These are phyloP conservation scores for Dendrocalamus sinicus DNA, from an alignment of 176 grass and related monocot species.

Conservation along the genomic window DNA sequence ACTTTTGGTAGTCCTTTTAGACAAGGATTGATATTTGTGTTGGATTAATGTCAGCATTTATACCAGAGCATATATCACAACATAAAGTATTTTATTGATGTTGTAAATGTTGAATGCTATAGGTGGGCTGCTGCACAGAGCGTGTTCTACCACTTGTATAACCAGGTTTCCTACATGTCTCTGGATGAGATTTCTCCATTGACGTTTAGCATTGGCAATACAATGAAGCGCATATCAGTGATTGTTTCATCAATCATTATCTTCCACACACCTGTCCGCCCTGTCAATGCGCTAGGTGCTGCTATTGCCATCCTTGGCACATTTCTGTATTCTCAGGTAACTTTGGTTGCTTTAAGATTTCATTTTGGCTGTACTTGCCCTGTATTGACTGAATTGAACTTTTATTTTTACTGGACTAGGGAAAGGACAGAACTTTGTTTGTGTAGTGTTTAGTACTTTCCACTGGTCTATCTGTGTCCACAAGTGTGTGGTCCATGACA, in stretches of 20 bases:
- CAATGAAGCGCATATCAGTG: slow-evolving; percentile 96
- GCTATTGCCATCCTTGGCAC: slow-evolving; percentile 95
- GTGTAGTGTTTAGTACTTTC: slow-evolving; percentile 19
- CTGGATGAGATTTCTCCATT: slow-evolving; percentile 88
- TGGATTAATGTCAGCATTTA: not conserved
- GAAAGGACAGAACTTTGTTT: not conserved
- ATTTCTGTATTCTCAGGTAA: slow-evolving; percentile 94
- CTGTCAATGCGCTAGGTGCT: slow-evolving; percentile 87
- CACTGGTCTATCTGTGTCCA: not conserved
- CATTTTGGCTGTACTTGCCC: not conserved
- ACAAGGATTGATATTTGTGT: not conserved
- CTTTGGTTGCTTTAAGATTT: slow-evolving; percentile 39
- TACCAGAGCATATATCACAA: not conserved
- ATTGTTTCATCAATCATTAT: slow-evolving; percentile 96
- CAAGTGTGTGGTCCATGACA: slow-evolving; percentile 4
- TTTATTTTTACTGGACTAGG: not conserved
- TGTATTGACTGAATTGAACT: not conserved
- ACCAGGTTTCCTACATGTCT: slow-evolving; percentile 97
- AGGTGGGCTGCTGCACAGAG: slow-evolving; percentile 97
- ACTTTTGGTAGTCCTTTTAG: not conserved
- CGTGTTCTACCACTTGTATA: slow-evolving; percentile 94
- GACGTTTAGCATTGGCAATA: slow-evolving; percentile 92
- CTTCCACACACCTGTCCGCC: slow-evolving; percentile 83
- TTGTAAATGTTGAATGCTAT: slow-evolving; percentile 41
- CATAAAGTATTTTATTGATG: slow-evolving; percentile 7